Percentiles rank a stretch among this genome's conserved stretches.
Conservation (phyloP, 306 rosid genomes). For the Crotalaria pallida region DNA sequence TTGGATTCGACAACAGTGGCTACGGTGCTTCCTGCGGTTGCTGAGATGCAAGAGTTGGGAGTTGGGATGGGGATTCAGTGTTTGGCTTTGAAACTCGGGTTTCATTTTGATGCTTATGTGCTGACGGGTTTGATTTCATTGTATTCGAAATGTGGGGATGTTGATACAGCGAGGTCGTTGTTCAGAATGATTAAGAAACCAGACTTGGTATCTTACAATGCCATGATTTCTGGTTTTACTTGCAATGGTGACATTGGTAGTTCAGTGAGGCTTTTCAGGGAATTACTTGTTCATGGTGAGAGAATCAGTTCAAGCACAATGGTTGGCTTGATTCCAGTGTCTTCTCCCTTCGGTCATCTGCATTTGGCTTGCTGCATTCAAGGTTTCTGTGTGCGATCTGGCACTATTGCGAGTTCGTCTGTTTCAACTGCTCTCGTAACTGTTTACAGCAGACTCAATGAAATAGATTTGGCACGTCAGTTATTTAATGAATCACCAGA, state of each 20-base stretch:
- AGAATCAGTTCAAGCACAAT: constrained; percentile 64
- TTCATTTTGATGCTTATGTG: constrained; percentile 50
- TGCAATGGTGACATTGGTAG: constrained; percentile 51
- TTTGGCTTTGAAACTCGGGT: constrained; percentile 60
- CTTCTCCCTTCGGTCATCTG: constrained; percentile 71
- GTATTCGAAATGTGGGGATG: constrained; percentile 70
- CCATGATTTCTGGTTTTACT: constrained; percentile 85
- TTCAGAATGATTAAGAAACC: constrained; percentile 51
- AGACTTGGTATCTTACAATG: constrained; percentile 76
- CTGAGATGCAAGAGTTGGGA: constrained; percentile 62
- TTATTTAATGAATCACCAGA: constrained; percentile 72
- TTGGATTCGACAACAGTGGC: constrained; percentile 66
- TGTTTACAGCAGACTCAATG: constrained; percentile 63
- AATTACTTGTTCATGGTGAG: constrained; percentile 52
- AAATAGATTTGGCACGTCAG: constrained; percentile 62
- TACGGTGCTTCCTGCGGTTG: constrained; percentile 67
- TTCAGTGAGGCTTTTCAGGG: constrained; percentile 55
- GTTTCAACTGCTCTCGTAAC: constrained; percentile 79
- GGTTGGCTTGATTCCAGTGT: constrained; percentile 78
- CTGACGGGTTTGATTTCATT: constrained; percentile 78
- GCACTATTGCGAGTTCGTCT: constrained; percentile 51
- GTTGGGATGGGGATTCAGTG: constrained; percentile 68
- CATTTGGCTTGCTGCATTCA: constrained; percentile 57
- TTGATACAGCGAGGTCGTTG: constrained; percentile 46
- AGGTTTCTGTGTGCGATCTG: constrained; percentile 57